Conservation (phyloP, 2,329 filamentous ascomycete genomes). For the Colletotrichum sidae region DNA sequence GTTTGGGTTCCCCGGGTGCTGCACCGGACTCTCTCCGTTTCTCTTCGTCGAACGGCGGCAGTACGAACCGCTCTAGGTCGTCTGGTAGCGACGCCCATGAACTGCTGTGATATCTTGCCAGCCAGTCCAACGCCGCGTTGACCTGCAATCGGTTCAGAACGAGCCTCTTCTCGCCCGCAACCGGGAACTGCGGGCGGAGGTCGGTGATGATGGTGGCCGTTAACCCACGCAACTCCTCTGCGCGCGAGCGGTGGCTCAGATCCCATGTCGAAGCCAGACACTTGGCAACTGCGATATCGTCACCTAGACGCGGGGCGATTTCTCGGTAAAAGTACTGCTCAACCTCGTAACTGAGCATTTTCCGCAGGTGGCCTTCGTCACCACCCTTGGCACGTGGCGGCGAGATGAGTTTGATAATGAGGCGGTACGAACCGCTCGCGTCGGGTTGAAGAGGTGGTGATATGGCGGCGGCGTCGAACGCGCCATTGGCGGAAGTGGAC, state of each 20-base stretch:
- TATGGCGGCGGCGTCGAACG: neutral
- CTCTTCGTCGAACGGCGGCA: conserved; percentile 68
- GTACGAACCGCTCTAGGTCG: conserved; percentile 52
- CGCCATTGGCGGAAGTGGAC: neutral
- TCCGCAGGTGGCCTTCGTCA: conserved; percentile 73
- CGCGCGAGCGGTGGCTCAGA: conserved; percentile 41
- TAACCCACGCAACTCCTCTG: conserved; percentile 50
- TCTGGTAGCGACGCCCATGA: conserved; percentile 56
- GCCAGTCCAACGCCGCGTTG: conserved; percentile 68
- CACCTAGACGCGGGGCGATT: conserved; percentile 61
- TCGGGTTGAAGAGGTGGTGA: conserved; percentile 38
- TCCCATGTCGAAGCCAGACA: conserved; percentile 59
- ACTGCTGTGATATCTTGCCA: conserved; percentile 69
- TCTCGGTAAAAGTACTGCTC: conserved; percentile 74
- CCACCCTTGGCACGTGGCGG: conserved; percentile 53
- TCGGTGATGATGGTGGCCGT: conserved; percentile 70
- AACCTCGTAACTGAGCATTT: conserved; percentile 74
- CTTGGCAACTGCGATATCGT: conserved; percentile 59
- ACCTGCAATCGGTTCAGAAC: conserved; percentile 61
- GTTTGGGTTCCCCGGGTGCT: conserved; percentile 39
- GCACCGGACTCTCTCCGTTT: conserved; percentile 42
- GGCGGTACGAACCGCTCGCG: conserved; percentile 44
- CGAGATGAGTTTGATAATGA: conserved; percentile 71
- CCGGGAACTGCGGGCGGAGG: conserved; percentile 62
- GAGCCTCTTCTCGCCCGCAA: conserved; percentile 66